Conservation (phyloP, 2,329 filamentous ascomycete genomes). For the Trichophyton schoenleinii region DNA sequence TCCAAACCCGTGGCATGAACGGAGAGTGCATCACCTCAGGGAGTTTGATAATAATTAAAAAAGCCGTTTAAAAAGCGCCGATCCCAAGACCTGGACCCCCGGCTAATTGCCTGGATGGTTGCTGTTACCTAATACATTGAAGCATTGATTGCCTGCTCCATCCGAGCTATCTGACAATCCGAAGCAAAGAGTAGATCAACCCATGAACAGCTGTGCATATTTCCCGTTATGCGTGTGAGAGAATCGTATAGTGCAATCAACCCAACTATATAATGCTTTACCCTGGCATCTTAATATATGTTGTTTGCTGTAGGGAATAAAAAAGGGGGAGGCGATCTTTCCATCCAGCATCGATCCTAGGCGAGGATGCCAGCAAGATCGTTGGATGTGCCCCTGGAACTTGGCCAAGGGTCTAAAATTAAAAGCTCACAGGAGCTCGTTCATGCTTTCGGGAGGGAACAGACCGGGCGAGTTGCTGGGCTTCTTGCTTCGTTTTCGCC, state of each 20-base stretch:
- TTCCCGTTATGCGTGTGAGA: background rate
- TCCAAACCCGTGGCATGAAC: background rate
- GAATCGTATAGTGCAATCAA: background rate
- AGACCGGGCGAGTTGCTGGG: background rate
- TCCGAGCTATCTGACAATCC: background rate
- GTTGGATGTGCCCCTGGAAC: background rate
- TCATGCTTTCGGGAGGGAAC: conserved; percentile 1
- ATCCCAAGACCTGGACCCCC: background rate
- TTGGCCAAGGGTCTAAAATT: background rate
- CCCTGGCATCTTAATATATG: background rate
- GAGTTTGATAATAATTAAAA: conserved; percentile 2
- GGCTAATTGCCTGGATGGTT: background rate
- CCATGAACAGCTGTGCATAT: background rate
- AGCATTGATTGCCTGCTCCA: background rate
- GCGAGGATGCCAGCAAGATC: background rate
- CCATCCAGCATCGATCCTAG: background rate
- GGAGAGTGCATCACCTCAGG: background rate
- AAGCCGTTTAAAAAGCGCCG: background rate
- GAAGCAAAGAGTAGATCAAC: background rate
- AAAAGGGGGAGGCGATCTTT: background rate
- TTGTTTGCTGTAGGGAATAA: background rate
- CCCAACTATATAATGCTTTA: background rate
- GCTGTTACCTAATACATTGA: background rate
- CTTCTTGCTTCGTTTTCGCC: background rate
- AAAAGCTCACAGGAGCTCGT: background rate